These are phyloP conservation scores for Daldinia loculata DNA, from an alignment of 495 filamentous ascomycete species.

Conservation along the genomic window DNA sequence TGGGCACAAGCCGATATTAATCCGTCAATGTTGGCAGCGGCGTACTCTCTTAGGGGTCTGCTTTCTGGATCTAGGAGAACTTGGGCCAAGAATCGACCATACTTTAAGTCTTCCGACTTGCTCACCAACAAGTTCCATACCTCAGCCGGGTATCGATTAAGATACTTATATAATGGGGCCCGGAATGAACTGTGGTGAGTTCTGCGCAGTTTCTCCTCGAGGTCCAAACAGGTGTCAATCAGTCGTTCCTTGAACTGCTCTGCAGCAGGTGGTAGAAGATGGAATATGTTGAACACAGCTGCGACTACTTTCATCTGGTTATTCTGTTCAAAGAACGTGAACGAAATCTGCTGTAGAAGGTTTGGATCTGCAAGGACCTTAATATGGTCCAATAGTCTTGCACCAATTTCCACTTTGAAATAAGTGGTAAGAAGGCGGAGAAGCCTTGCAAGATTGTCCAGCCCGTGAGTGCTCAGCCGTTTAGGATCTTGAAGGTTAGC, in stretches of 20 bases:
- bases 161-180: constrained; percentile 89
- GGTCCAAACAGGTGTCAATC: constrained; percentile 85
- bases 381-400: constrained; percentile 89
- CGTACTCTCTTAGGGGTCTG: constrained; percentile 74
- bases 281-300: constrained; percentile 95
- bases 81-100: constrained; percentile 94
- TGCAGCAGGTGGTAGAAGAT: constrained; percentile 87
- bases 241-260: constrained; percentile 89
- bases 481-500: constrained; percentile 96
- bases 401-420: constrained; percentile 98
- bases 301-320: constrained; percentile 90
- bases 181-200: constrained; percentile 95
- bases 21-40: constrained; percentile 75
- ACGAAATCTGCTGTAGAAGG: constrained; percentile 87
- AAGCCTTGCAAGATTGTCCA: constrained; percentile 90
- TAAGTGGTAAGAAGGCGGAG: constrained; percentile 93
- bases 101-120: constrained; percentile 79
- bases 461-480: constrained; percentile 83
- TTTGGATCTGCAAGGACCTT: constrained; percentile 84
- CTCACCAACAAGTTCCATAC: constrained; percentile 79
- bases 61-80: constrained; percentile 81
- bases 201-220: constrained; percentile 84
- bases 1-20: constrained; percentile 72
- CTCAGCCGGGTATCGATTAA: constrained; percentile 91
- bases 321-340: constrained; percentile 91